Conservation (phyloP, 225 moss, liverwort and hornwort genomes). For the Takakia lepidozioides region DNA sequence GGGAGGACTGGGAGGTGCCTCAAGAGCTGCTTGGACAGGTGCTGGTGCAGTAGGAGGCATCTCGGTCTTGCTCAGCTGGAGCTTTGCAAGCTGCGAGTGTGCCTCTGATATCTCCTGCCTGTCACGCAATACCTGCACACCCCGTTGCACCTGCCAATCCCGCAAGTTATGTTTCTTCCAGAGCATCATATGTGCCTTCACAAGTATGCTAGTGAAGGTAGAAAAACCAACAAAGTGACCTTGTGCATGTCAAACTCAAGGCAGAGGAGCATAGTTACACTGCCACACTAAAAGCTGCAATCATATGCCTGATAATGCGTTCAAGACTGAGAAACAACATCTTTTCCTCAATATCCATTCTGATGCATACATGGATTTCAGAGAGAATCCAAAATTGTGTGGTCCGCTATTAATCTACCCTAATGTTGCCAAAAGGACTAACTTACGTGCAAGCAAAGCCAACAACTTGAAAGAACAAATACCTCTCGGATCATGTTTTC, state of each 20-base stretch:
- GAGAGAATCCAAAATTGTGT: neutral
- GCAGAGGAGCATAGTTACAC: too few species aligned
- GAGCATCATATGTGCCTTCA: neutral
- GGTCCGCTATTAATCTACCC: too few species aligned
- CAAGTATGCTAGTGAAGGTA: too few species aligned
- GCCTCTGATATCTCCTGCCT: conserved; percentile 84
- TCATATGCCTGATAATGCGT: too few species aligned
- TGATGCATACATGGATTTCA: neutral
- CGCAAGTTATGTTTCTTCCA: neutral
- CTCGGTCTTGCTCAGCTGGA: conserved; percentile 53
- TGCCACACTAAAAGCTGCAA: too few species aligned
- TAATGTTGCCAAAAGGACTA: too few species aligned
- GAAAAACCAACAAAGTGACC: too few species aligned
- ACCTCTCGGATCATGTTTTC: conserved; percentile 79
- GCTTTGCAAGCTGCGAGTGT: conserved; percentile 74
- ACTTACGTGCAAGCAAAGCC: too few species aligned
- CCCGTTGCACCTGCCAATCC: conserved; percentile 63
- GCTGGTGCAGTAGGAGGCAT: conserved; percentile 12
- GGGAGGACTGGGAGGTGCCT: conserved; percentile 34
- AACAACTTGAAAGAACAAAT: neutral
- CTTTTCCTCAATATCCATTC: too few species aligned
- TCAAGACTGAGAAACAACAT: too few species aligned
- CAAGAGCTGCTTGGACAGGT: conserved; percentile 23
- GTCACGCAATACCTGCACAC: conserved; percentile 80
- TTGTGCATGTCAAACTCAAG: neutral